These are phyloP conservation scores for Gynochthodes officinalis DNA, from an alignment of 257 asterid genomes.

Conservation along the genomic window DNA sequence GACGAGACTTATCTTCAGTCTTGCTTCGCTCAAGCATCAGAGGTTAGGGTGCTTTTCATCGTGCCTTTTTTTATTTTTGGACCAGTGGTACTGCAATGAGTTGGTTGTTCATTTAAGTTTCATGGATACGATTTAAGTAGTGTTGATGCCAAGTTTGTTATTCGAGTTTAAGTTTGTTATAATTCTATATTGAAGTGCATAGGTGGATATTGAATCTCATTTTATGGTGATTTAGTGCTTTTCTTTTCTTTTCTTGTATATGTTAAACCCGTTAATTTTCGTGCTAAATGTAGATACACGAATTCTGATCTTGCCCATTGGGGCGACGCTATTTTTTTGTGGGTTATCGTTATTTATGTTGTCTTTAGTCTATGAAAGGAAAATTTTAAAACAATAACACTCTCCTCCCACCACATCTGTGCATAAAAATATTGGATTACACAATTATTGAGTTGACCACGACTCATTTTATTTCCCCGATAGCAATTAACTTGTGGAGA, in stretches of 20 bases:
- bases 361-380: not conserved
- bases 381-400: not conserved
- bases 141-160: not conserved
- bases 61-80: not conserved
- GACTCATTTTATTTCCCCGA: not conserved
- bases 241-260: not conserved
- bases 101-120: not conserved
- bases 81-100: not conserved
- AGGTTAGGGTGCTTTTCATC: constrained; percentile 43
- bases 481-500: not conserved
- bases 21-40: constrained; percentile 70
- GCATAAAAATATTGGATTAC: not conserved
- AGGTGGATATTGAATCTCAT: not conserved
- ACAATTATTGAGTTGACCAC: not conserved
- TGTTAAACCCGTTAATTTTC: not conserved
- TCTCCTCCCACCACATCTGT: not conserved
- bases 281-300: not conserved
- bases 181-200: not conserved
- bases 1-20: constrained; percentile 80
- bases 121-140: not conserved
- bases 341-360: not conserved
- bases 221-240: not conserved
- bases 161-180: not conserved
- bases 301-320: not conserved
- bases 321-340: not conserved